These are phyloP conservation scores for Plasmodium gaboni DNA, from an alignment of 169 alveolate genomes.

Conservation along the genomic window DNA sequence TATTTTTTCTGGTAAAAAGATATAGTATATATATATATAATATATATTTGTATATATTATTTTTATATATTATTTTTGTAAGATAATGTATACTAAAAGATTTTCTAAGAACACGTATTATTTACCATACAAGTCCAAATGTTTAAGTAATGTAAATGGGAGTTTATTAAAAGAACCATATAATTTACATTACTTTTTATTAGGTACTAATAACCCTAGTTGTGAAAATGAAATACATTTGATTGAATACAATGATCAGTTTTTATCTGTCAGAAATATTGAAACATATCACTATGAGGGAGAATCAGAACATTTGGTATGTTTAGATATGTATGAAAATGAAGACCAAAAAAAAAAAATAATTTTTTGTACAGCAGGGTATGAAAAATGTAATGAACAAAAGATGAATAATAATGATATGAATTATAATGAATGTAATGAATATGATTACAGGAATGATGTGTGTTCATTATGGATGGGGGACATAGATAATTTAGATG, in stretches of 20 bases:
- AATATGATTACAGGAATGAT: background rate
- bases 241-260: conserved; percentile 59
- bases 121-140: conserved; percentile 55
- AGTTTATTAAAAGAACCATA: conserved; percentile 19
- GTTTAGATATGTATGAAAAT: conserved; percentile 47
- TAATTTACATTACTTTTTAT: conserved; percentile 56
- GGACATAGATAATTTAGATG: conserved; percentile 17
- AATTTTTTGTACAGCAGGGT: conserved; percentile 47
- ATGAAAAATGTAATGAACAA: background rate
- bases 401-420: background rate
- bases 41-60: conserved; percentile 9
- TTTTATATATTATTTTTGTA: background rate
- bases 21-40: conserved; percentile 1
- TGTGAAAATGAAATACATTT: conserved; percentile 64
- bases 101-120: conserved; percentile 32
- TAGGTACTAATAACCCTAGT: conserved; percentile 52
- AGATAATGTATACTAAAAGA: conserved; percentile 56
- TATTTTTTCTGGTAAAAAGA: background rate
- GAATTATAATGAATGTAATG: background rate
- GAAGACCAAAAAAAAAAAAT: conserved; percentile 13
- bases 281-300: conserved; percentile 42
- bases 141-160: conserved; percentile 32
- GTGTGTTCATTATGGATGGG: conserved; percentile 47
- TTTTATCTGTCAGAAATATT: conserved; percentile 26
- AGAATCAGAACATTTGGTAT: conserved; percentile 40